phyloP scores from a whole-genome alignment of 352 stramenopile genomes.

The Bremia lactucae region DNA sequence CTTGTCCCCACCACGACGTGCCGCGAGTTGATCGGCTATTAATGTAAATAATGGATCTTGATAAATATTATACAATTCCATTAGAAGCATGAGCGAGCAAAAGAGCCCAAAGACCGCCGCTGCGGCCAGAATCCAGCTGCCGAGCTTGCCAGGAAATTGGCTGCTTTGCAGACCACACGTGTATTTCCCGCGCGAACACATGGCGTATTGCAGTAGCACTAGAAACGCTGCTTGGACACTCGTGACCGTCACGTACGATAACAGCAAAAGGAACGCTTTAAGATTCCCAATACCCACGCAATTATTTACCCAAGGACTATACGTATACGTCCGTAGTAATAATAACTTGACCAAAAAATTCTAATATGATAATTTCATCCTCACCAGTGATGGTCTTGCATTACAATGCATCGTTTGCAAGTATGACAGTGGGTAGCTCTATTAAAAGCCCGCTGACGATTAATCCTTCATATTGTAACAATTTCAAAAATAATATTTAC shows the following conservation, averaged over 20 bases:
- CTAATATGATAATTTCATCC: background rate
- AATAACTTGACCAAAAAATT: background rate
- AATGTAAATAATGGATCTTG: slow-evolving; percentile 38
- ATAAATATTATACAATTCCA: slow-evolving; percentile 75
- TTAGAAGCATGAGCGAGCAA: slow-evolving; percentile 59
- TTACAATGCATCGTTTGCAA: slow-evolving; percentile 62
- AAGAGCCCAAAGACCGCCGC: slow-evolving; percentile 68
- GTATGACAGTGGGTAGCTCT: slow-evolving; percentile 73
- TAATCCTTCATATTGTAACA: background rate
- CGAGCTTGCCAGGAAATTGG: slow-evolving; percentile 48
- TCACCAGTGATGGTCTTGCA: slow-evolving; percentile 82
- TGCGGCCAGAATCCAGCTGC: slow-evolving; percentile 53
- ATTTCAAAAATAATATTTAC: background rate
- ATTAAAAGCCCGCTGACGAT: background rate
- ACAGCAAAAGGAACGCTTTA: slow-evolving; percentile 70
- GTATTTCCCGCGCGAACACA: slow-evolving; percentile 29
- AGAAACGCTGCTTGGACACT: slow-evolving; percentile 46
- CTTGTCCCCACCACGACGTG: slow-evolving; percentile 44
- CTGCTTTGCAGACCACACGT: slow-evolving; percentile 53
- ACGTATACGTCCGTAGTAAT: slow-evolving; percentile 3
- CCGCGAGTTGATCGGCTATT: slow-evolving; percentile 48
- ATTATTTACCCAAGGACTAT: slow-evolving; percentile 84
- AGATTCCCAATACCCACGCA: slow-evolving; percentile 77
- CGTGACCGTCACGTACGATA: slow-evolving; percentile 61
- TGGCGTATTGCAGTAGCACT: slow-evolving; percentile 35